Evolutionary conservation across 768 basidiomycete species (phyloP).

Genomic region (Phylloporus arenicola): DNA sequence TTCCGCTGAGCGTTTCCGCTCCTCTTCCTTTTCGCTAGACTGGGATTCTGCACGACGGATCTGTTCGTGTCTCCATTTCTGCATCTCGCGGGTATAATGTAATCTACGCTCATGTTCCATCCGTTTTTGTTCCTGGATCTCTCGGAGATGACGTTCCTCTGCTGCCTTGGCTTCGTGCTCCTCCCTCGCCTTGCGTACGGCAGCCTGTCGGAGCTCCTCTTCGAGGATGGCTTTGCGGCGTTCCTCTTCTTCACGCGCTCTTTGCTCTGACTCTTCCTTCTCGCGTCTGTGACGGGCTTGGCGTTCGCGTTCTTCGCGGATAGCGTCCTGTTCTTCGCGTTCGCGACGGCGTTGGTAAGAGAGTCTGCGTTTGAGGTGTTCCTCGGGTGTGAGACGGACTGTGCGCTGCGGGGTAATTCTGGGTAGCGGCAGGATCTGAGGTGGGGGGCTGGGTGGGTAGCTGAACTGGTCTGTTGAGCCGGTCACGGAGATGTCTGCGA

Average conservation of each 20-base stretch:
- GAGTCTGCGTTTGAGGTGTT: slow-evolving; percentile 19
- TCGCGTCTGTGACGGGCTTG: slow-evolving; percentile 29
- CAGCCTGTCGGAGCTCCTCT: slow-evolving; percentile 36
- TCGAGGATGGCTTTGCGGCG: slow-evolving; percentile 39
- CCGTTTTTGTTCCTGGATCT: slow-evolving; percentile 45
- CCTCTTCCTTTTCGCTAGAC: slow-evolving; percentile 41
- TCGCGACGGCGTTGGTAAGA: slow-evolving; percentile 21
- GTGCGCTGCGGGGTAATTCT: not conserved
- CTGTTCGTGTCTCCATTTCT: slow-evolving; percentile 50
- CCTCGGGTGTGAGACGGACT: slow-evolving; percentile 21
- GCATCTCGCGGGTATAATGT: slow-evolving; percentile 46
- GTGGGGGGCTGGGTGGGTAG: slow-evolving; percentile 3
- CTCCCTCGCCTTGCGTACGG: slow-evolving; percentile 34
- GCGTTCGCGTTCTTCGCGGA: slow-evolving; percentile 41
- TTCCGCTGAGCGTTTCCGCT: slow-evolving; percentile 35
- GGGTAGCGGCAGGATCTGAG: slow-evolving; percentile 1
- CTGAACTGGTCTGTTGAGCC: not conserved
- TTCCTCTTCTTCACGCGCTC: slow-evolving; percentile 39
- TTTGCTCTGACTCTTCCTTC: slow-evolving; percentile 15
- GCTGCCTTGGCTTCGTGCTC: slow-evolving; percentile 36
- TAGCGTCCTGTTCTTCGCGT: slow-evolving; percentile 39
- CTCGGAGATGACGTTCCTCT: slow-evolving; percentile 41
- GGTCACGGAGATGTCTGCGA: not conserved
- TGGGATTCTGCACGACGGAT: slow-evolving; percentile 40
- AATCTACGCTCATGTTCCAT: slow-evolving; percentile 43